phyloP scores from a whole-genome alignment of 257 asterid species.

The Plantago elongata region DNA sequence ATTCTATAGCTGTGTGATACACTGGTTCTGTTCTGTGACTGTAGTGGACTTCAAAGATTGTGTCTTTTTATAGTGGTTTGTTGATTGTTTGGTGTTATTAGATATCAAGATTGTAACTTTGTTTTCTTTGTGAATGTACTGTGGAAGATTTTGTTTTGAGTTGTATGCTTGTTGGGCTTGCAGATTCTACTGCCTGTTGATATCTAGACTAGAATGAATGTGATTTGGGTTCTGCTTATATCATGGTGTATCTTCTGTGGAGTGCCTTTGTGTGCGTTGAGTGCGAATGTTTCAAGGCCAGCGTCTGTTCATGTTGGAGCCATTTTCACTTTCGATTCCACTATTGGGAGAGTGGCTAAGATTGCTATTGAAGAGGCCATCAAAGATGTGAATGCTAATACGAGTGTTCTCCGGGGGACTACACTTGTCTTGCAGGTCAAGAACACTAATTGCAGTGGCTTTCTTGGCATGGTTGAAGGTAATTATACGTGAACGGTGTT shows the following conservation, averaged over 20 bases:
- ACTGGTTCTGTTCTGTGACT: background rate
- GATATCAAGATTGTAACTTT: background rate
- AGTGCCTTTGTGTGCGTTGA: conserved; percentile 42
- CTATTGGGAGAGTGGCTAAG: conserved; percentile 83
- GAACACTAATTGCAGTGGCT: conserved; percentile 83
- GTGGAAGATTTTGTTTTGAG: conserved; percentile 11
- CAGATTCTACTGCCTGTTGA: conserved; percentile 17
- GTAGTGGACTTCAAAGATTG: background rate
- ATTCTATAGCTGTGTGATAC: background rate
- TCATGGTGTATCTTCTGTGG: conserved; percentile 41
- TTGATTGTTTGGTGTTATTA: background rate
- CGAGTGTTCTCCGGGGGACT: conserved; percentile 63
- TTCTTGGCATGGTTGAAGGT: conserved; percentile 90
- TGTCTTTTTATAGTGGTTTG: background rate
- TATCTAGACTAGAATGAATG: conserved; percentile 37
- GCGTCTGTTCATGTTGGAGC: conserved; percentile 70
- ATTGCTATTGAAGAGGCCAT: conserved; percentile 90
- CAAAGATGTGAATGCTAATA: conserved; percentile 73
- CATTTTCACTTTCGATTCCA: conserved; percentile 62
- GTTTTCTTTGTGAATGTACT: conserved; percentile 5
- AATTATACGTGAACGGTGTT: background rate
- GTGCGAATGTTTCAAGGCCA: conserved; percentile 54
- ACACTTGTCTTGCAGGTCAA: conserved; percentile 38
- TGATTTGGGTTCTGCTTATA: conserved; percentile 30
- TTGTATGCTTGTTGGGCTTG: conserved; percentile 20